Base-by-base conservation (phyloP, 345 rosid genomes). In the Arabis hirsuta region DNA sequence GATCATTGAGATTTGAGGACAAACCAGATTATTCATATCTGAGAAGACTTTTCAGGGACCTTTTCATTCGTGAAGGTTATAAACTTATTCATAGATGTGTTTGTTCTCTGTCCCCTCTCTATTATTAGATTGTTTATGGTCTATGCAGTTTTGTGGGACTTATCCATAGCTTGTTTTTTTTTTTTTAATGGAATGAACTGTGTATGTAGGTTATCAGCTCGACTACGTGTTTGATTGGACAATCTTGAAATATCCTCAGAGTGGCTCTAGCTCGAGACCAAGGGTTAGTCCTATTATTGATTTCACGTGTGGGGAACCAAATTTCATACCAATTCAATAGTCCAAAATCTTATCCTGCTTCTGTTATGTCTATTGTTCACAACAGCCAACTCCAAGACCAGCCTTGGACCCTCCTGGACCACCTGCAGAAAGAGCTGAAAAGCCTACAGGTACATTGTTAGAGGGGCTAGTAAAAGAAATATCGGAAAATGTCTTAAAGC, bases 181-280 rank as follows among this genome's bases (percentile, higher is more conserved):
- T 6, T 20, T 51, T 69, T 72, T 65, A 20, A 71, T 42, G 55
- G 19, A 42, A 59, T 45, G 29, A 78, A 62, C 44, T 51, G 47
- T 81, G 78, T 82, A 19, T 34, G 32, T 29, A 95, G 96, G 96
- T 63, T 88, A 91, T 81, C 96, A 90, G 77, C 87, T 91, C 68
- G 98, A 94, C 78, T 86, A 88, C 47, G 96, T 94, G 20, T 95
- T 95, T 75, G 96, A 95, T 82, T 95, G 99, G 98, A 95, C 97
- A 31, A 82, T 86, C 32, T 71, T 84, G 84, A 95, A 87, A 81
- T 85, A 90, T 79, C 99, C 97, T 41, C 98, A 88, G 83, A 81
- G 68, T 51, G 84, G 90, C 74, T 80, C 93, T 74, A 86, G 90
- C 77, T 86, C 97, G 19, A 88, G 97, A 83, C 79, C 84, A 63